phyloP scores from a whole-genome alignment of 352 stramenopile genomes.

The Phytophthora podocarpi region DNA sequence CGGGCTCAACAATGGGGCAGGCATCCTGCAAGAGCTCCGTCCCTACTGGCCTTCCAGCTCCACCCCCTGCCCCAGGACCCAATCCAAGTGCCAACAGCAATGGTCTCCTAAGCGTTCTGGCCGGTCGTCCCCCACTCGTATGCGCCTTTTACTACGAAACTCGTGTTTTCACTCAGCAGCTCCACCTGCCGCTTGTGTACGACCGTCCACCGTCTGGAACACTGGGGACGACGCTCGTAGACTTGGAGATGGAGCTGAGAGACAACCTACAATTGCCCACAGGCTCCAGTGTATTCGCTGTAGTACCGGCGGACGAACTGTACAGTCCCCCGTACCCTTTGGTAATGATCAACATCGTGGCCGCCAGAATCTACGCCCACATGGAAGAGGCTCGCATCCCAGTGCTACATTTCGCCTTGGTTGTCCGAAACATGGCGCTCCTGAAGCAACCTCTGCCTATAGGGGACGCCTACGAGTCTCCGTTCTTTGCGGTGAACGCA shows the following conservation, averaged over 20 bases:
- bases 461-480: constrained; percentile 54
- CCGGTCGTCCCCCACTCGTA: constrained; percentile 52
- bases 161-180: constrained; percentile 46
- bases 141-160: constrained; percentile 79
- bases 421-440: constrained; percentile 65
- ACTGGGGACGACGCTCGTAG: constrained; percentile 61
- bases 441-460: constrained; percentile 60
- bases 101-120: constrained; percentile 31
- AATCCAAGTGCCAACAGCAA: neutral
- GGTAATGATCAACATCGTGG: constrained; percentile 83
- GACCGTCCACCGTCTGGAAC: constrained; percentile 39
- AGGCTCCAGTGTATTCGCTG: constrained; percentile 73
- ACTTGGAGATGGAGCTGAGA: constrained; percentile 78
- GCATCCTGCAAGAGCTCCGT: constrained; percentile 16
- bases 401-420: constrained; percentile 66
- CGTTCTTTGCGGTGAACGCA: constrained; percentile 71
- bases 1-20: constrained; percentile 22
- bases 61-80: neutral
- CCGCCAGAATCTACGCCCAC: constrained; percentile 42
- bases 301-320: constrained; percentile 75
- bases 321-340: constrained; percentile 82
- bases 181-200: constrained; percentile 76
- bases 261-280: constrained; percentile 58
- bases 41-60: neutral
- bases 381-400: constrained; percentile 47